Conservation (phyloP, 140 eudicot genomes). For the Stevia rebaudiana region DNA sequence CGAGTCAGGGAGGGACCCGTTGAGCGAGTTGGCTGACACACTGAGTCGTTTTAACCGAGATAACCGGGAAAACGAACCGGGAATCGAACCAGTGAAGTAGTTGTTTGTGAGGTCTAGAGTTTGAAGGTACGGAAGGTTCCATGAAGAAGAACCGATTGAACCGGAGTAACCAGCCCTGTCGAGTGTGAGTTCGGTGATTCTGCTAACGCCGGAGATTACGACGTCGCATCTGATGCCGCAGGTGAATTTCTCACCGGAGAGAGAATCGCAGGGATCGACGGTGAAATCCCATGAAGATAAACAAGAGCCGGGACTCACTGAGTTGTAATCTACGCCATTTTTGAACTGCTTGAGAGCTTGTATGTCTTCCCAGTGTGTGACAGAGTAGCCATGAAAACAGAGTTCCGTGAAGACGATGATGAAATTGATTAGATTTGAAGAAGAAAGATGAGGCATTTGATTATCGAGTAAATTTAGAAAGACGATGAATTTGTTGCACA, state of each 20-base stretch:
- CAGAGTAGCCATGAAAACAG: conserved; percentile 28
- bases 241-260: conserved; percentile 56
- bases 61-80: conserved; percentile 43
- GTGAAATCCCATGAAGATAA: conserved; percentile 81
- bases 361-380: conserved; percentile 62
- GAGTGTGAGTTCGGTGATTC: conserved; percentile 74
- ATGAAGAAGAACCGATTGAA: conserved; percentile 34
- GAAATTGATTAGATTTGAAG: not conserved
- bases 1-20: conserved; percentile 62
- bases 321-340: conserved; percentile 31
- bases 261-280: conserved; percentile 71
- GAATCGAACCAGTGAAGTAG: conserved; percentile 62
- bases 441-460: conserved; percentile 19
- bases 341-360: conserved; percentile 51
- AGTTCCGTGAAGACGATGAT: not conserved
- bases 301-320: conserved; percentile 65
- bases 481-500: not conserved
- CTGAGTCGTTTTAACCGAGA: conserved; percentile 51
- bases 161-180: conserved; percentile 84
- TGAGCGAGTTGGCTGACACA: conserved; percentile 54
- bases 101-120: conserved; percentile 60
- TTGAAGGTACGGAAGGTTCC: conserved; percentile 59
- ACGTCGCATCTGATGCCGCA: conserved; percentile 77
- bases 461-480: not conserved
- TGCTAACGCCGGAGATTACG: conserved; percentile 14